These are phyloP conservation scores for Lasiosphaeriaceae sp. DNA, from an alignment of 495 filamentous ascomycete genomes.

Conservation along the genomic window DNA sequence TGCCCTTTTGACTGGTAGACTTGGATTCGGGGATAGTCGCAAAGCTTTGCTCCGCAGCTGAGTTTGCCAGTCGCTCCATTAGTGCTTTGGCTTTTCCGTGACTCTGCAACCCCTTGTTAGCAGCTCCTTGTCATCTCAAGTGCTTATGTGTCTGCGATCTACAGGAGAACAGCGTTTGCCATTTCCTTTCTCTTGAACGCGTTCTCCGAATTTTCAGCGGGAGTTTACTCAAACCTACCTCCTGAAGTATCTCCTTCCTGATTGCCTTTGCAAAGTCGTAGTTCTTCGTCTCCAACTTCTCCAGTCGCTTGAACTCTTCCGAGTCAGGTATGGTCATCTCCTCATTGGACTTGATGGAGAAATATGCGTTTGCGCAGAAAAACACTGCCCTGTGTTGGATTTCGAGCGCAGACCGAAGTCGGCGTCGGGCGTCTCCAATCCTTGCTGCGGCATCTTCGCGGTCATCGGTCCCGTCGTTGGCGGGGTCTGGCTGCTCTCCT, in stretches of 20 bases:
- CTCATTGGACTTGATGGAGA: slow-evolving; percentile 70
- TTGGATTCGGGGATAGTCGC: slow-evolving; percentile 57
- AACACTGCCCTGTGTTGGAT: slow-evolving; percentile 78
- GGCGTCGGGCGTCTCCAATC: slow-evolving; percentile 57
- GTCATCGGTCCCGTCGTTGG: slow-evolving; percentile 40
- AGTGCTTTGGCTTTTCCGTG: slow-evolving; percentile 30
- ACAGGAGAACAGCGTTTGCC: too few species aligned
- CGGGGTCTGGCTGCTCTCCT: slow-evolving; percentile 23
- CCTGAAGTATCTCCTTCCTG: slow-evolving; percentile 67
- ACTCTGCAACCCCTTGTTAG: slow-evolving; percentile 18
- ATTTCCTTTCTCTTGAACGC: too few species aligned
- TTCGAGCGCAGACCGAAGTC: slow-evolving; percentile 68
- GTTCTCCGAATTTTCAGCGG: too few species aligned
- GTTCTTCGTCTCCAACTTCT: slow-evolving; percentile 62
- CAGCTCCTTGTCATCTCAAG: not conserved
- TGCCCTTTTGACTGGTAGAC: slow-evolving; percentile 17
- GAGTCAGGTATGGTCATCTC: slow-evolving; percentile 59
- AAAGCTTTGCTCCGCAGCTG: slow-evolving; percentile 49
- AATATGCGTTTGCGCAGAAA: slow-evolving; percentile 79
- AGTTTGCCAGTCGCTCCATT: slow-evolving; percentile 47
- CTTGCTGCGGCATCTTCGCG: slow-evolving; percentile 27
- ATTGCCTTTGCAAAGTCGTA: slow-evolving; percentile 76
- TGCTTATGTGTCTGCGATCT: too few species aligned
- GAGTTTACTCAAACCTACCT: slow-evolving; percentile 28
- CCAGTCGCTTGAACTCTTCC: slow-evolving; percentile 58